Evolutionary conservation across 352 stramenopile genomes (phyloP).

Genomic region (Pythium apleroticum): DNA sequence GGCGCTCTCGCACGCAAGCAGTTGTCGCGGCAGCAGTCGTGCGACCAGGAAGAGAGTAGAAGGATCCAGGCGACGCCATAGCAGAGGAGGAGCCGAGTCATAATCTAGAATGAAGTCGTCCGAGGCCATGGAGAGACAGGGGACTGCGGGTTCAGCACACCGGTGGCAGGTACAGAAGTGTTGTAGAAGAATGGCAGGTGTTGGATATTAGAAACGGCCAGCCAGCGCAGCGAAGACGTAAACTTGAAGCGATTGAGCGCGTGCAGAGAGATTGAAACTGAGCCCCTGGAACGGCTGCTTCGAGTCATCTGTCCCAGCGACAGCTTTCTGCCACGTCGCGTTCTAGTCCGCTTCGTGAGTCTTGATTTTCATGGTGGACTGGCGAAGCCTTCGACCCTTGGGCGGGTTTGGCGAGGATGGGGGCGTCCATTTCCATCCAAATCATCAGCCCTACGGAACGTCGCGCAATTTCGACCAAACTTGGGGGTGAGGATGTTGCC

Average conservation of each 20-base stretch:
- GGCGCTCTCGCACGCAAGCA: conserved; percentile 4
- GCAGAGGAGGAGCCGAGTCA: too few relatives aligned
- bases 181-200: neutral
- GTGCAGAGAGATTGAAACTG: neutral
- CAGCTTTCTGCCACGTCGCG: neutral
- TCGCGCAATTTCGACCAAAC: too few relatives aligned
- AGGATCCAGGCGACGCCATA: neutral
- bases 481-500: too few relatives aligned
- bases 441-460: too few relatives aligned
- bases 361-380: too few relatives aligned
- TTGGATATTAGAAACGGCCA: neutral
- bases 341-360: neutral
- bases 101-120: too few relatives aligned
- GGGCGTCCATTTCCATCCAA: too few relatives aligned
- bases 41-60: neutral
- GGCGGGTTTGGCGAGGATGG: too few relatives aligned
- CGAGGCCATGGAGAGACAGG: neutral
- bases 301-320: neutral
- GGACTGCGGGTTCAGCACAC: too few relatives aligned
- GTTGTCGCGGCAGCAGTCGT: neutral
- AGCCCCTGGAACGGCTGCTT: neutral
- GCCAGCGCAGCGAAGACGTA: neutral
- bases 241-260: neutral
- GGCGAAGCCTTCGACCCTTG: too few relatives aligned
- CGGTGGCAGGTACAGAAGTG: too few relatives aligned